Base-by-base conservation (phyloP, 1,139 yeast species). In the Suhomyces yuchorum region DNA sequence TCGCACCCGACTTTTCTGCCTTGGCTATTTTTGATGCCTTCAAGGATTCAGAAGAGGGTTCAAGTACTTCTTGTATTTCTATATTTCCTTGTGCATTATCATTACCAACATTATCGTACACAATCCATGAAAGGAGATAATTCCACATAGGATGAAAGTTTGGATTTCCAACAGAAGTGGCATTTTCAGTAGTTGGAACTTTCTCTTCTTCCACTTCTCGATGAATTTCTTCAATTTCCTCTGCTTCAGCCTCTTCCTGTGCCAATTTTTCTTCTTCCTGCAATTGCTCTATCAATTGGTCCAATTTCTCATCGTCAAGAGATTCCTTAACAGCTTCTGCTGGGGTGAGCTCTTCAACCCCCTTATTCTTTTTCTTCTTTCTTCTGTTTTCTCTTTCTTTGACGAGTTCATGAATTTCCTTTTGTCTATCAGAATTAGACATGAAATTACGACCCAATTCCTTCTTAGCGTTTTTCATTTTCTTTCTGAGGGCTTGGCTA, bases 71-170 rank as follows among this genome's bases (percentile, higher is more conserved):
- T 14, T 49, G 51, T 1, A 48, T 36, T 11, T 47, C 52, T 3
- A 47, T 42, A 11, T 43, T 40, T 11, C 44, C 53, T 12, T 14
- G 34, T 8, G 26, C 19, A 11, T 17, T 24, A 5, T 35, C 38
- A 15, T n/a, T 37, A 8, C 35, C 50, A 9, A 33, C 49, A 11
- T 53, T 40, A 9, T 68, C 63, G 48, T 70, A 71, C 1, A 64
- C 69, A 4, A 73, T 50, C 74, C 75, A 71, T 12, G 75, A 68
- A 26, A 73, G 61, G 8, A 71, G 43, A 48, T 68, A 68, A 49
- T 66, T 70, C 77, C 78, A 73, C 5, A 63, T 51, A 1, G 77
- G 77, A 46, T 62, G 65, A 52, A 70, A 71, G n/a, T 63, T 55
- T 4, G 66, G 59, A 36, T 59, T 58, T 56, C 47, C 51, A 1